Conservation (phyloP, 2,329 filamentous ascomycete species). For the Fusarium citri region DNA sequence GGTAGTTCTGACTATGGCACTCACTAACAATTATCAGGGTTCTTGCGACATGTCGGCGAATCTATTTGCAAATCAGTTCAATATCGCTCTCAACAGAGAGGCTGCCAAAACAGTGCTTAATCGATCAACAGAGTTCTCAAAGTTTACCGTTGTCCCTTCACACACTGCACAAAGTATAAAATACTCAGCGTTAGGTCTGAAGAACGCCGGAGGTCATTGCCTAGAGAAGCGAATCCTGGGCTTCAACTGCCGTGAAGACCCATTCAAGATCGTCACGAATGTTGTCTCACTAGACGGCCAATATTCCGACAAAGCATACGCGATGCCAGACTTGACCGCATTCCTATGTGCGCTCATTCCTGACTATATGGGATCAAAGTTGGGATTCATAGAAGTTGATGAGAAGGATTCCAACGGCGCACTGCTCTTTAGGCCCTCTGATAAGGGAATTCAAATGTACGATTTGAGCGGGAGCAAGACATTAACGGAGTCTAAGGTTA, state of each 20-base stretch:
- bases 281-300: constrained; percentile 31
- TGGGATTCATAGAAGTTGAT: constrained; percentile 17
- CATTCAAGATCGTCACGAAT: constrained; percentile 32
- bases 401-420: constrained; percentile 24
- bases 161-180: constrained; percentile 42
- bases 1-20: not conserved
- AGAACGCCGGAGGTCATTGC: constrained; percentile 21
- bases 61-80: constrained; percentile 43
- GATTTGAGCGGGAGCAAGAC: constrained; percentile 15
- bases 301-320: constrained; percentile 26
- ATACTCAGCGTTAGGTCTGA: constrained; percentile 32
- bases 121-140: constrained; percentile 23
- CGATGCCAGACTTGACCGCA: constrained; percentile 41
- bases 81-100: constrained; percentile 35
- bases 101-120: constrained; percentile 35
- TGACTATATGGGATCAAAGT: constrained; percentile 4
- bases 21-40: constrained; percentile 25
- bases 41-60: constrained; percentile 40
- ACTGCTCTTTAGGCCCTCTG: constrained; percentile 28
- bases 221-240: constrained; percentile 39
- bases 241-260: constrained; percentile 42
- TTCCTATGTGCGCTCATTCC: constrained; percentile 32
- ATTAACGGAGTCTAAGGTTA: constrained; percentile 13
- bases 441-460: constrained; percentile 37
- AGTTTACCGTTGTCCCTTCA: constrained; percentile 41